Conservation (phyloP, 257 asterid species). For the Solanum sitiens region DNA sequence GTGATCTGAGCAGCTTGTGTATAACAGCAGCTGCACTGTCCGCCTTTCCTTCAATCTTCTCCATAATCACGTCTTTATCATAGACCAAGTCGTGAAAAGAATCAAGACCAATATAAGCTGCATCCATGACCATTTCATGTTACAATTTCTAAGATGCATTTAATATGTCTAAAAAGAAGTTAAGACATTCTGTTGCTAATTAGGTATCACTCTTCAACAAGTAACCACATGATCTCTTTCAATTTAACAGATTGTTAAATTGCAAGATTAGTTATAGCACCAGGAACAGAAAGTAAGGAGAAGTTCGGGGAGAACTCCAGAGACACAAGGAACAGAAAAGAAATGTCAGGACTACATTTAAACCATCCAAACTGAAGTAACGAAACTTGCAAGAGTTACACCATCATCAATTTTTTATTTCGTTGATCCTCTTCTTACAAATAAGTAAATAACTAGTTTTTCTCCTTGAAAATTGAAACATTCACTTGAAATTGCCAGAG, state of each 20-base stretch:
- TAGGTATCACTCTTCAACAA: not conserved
- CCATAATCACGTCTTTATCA: constrained; percentile 1
- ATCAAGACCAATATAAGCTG: constrained; percentile 21
- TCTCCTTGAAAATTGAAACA: not conserved
- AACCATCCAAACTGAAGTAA: not conserved
- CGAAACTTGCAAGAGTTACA: not conserved
- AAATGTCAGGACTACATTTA: not conserved
- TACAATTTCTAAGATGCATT: not conserved
- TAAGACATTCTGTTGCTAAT: not conserved
- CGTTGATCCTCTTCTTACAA: not conserved
- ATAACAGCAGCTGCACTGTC: constrained; percentile 41
- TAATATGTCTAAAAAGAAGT: not conserved
- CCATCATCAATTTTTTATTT: not conserved
- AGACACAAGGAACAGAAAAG: not conserved
- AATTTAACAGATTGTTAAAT: not conserved
- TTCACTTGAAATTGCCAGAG: not conserved
- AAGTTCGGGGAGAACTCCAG: not conserved
- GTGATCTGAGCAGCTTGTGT: constrained; percentile 18
- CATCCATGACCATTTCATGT: not conserved
- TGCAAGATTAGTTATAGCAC: not conserved
- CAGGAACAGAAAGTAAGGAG: not conserved
- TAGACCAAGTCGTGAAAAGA: not conserved
- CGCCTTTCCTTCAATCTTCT: constrained; percentile 17
- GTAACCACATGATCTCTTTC: not conserved
- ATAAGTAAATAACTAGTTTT: not conserved